phyloP scores from a whole-genome alignment of 805 yeast species.

The Metschnikowia continentalis region DNA sequence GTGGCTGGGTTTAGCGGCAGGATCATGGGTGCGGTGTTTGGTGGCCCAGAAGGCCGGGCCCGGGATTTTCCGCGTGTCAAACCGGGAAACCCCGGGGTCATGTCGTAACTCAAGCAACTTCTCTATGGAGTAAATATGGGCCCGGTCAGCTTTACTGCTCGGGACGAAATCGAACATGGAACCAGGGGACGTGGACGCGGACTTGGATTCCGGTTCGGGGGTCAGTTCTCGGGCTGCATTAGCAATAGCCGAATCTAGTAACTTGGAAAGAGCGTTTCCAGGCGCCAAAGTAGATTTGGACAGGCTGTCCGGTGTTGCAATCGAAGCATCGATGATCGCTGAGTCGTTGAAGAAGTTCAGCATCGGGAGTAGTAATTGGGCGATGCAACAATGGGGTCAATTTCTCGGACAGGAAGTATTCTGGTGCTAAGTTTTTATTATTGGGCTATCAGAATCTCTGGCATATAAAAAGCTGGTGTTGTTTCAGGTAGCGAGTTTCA shows the following conservation, averaged over 20 bases:
- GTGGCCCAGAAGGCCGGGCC: slow-evolving; percentile 48
- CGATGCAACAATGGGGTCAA: neutral
- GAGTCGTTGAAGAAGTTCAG: slow-evolving; percentile 14
- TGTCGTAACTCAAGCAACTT: slow-evolving; percentile 28
- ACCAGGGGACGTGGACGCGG: slow-evolving; percentile 7
- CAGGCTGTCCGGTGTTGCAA: slow-evolving; percentile 4
- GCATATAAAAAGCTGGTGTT: neutral
- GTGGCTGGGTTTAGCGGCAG: slow-evolving; percentile 1
- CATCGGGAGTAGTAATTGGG: neutral
- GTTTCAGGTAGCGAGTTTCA: neutral
- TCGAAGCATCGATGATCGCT: slow-evolving; percentile 15
- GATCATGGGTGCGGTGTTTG: slow-evolving; percentile 16
- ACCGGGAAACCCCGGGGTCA: slow-evolving; percentile 32
- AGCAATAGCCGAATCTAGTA: slow-evolving; percentile 44
- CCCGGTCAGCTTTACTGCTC: slow-evolving; percentile 9
- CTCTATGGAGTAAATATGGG: slow-evolving; percentile 26
- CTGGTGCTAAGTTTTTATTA: neutral
- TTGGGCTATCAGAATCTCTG: neutral
- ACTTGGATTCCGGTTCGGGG: slow-evolving; percentile 26
- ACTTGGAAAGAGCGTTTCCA: slow-evolving; percentile 36
- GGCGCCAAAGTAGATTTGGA: slow-evolving; percentile 21
- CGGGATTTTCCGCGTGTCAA: slow-evolving; percentile 37
- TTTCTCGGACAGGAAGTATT: neutral
- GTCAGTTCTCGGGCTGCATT: slow-evolving; percentile 44
- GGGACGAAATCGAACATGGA: slow-evolving; percentile 13